Percentiles rank a stretch among this genome's conserved stretches.
Evolutionary conservation across 176 grass and related monocot genomes (phyloP).

Genomic region (Phoenix dactylifera): DNA sequence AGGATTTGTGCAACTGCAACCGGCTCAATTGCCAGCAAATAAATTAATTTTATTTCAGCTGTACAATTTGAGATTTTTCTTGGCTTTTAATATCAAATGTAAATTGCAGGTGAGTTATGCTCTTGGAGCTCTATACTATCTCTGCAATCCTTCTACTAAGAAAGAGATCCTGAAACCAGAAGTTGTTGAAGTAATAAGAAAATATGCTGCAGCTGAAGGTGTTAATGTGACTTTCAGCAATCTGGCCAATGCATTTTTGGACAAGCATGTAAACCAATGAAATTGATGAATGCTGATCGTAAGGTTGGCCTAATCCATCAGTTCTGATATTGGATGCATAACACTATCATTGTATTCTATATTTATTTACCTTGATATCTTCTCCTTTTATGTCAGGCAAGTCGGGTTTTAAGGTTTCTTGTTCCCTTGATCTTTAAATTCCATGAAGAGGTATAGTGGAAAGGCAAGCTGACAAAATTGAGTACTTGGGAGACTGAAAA

Average conservation of each 20-base stretch:
- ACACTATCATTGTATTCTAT: no score
- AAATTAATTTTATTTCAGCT: neutral
- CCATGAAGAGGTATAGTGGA: no score
- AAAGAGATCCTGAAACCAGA: conserved; percentile 77
- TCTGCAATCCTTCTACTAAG: conserved; percentile 35
- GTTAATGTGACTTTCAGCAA: conserved; percentile 50
- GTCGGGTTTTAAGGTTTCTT: no score
- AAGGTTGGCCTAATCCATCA: no score
- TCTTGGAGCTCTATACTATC: conserved; percentile 16
- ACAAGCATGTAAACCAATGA: conserved; percentile 50
- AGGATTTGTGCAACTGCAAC: no score
- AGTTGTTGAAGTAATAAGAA: conserved; percentile 32
- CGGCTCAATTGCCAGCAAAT: no score
- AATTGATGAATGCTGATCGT: neutral
- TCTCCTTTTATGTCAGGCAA: no score
- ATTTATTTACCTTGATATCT: no score
- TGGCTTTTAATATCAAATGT: neutral
- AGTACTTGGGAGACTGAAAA: no score
- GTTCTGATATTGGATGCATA: no score
- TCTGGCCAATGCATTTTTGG: conserved; percentile 63
- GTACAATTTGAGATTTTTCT: neutral
- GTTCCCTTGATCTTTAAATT: no score
- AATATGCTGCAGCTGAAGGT: conserved; percentile 43
- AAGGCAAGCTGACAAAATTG: no score
- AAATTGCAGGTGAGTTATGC: conserved; percentile 50